Conservation (phyloP, 2,329 filamentous ascomycete species). For the Beauveria australis region DNA sequence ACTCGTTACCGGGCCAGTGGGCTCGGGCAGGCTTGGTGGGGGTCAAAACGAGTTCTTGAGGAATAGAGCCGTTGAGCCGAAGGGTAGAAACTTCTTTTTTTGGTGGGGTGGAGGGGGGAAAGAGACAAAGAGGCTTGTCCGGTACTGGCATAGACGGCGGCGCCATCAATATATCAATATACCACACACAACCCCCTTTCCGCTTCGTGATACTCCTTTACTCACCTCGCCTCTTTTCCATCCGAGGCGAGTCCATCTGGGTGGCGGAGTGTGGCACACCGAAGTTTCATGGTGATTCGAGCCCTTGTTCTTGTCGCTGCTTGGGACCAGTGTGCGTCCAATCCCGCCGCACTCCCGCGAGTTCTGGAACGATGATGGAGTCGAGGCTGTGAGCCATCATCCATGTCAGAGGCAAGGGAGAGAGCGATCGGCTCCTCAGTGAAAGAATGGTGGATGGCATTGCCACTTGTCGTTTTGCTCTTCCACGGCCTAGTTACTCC, state of each 20-base stretch:
- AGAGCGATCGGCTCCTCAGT: too few relatives aligned
- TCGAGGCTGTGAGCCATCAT: too few relatives aligned
- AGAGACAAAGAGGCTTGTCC: background rate
- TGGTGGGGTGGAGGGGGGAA: background rate
- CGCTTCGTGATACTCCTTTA: background rate
- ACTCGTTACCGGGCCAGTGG: background rate
- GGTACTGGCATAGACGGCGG: background rate
- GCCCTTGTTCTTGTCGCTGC: too few relatives aligned
- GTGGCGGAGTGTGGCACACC: background rate
- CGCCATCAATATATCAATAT: background rate
- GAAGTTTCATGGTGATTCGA: background rate
- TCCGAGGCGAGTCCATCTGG: background rate
- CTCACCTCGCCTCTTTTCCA: too few relatives aligned
- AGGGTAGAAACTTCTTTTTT: constrained; percentile 9
- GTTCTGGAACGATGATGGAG: too few relatives aligned
- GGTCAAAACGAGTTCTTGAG: background rate
- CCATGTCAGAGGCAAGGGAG: too few relatives aligned
- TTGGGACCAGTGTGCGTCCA: too few relatives aligned
- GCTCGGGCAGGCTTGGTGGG: background rate
- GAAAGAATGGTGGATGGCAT: too few relatives aligned
- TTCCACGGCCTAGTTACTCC: too few relatives aligned
- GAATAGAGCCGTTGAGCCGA: background rate
- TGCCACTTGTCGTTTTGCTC: too few relatives aligned
- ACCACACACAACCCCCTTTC: background rate
- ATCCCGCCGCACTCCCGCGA: too few relatives aligned